phyloP scores from a whole-genome alignment of 805 yeast species.

The Starmera dryadoides region DNA sequence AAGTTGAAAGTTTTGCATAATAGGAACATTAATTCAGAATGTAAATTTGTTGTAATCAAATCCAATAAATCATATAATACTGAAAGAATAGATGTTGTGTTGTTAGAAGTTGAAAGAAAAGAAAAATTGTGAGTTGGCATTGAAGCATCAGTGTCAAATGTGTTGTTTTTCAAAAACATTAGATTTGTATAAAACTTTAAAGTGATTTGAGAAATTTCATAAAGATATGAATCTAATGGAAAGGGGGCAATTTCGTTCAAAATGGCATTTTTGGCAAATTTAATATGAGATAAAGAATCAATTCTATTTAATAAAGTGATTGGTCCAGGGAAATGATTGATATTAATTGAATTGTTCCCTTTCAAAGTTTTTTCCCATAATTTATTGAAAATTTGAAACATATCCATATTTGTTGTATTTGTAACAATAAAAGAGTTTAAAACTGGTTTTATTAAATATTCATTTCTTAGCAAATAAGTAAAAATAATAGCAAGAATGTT shows the following conservation, averaged over 20 bases:
- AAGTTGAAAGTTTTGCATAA: slow-evolving; percentile 7
- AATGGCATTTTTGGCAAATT: slow-evolving; percentile 3
- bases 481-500: slow-evolving; percentile 11
- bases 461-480: slow-evolving; percentile 9
- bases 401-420: slow-evolving; percentile 13
- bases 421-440: slow-evolving; percentile 9
- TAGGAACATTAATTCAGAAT: slow-evolving; percentile 6
- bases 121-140: neutral
- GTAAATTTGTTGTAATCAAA: slow-evolving; percentile 3
- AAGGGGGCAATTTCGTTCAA: slow-evolving; percentile 13
- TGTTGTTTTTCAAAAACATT: neutral
- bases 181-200: slow-evolving; percentile 4
- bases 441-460: slow-evolving; percentile 5
- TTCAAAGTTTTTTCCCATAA: slow-evolving; percentile 19
- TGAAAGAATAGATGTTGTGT: neutral
- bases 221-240: slow-evolving; percentile 6
- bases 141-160: neutral
- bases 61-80: neutral
- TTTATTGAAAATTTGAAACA: slow-evolving; percentile 16
- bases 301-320: slow-evolving; percentile 13
- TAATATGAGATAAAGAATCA: slow-evolving; percentile 1
- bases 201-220: slow-evolving; percentile 6
- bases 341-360: neutral
- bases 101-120: neutral
- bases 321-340: slow-evolving; percentile 14